A percentile compares a stretch with the other conserved stretches of the same genome.
Conservation (phyloP, 805 yeast species). For the Metschnikowia kunwiensis region DNA sequence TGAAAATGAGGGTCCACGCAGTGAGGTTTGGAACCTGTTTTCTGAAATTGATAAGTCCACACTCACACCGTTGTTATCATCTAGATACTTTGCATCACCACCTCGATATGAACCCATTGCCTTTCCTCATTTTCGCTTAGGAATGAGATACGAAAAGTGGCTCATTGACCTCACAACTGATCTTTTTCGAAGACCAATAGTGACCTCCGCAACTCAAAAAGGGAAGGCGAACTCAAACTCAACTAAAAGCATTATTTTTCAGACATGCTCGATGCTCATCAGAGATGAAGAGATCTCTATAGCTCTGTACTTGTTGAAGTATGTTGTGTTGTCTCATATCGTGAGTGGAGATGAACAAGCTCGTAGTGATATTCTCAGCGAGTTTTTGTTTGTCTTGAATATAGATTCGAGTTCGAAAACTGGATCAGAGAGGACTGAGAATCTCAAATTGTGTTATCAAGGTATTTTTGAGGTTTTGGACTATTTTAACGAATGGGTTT, state of each 20-base stretch:
- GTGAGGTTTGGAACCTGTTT: constrained; percentile 56
- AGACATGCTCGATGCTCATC: constrained; percentile 60
- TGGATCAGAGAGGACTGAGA: constrained; percentile 51
- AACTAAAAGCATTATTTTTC: constrained; percentile 44
- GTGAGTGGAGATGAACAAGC: constrained; percentile 42
- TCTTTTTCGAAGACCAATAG: constrained; percentile 46
- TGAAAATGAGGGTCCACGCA: constrained; percentile 18
- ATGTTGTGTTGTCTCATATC: constrained; percentile 63
- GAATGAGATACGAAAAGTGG: constrained; percentile 68
- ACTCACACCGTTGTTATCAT: constrained; percentile 67
- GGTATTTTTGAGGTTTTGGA: constrained; percentile 77
- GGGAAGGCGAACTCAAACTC: constrained; percentile 10
- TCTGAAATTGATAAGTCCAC: constrained; percentile 68
- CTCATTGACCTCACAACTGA: constrained; percentile 65
- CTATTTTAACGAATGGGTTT: constrained; percentile 77
- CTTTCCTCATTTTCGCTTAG: constrained; percentile 64
- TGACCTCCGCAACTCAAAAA: constrained; percentile 13
- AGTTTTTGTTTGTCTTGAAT: constrained; percentile 55
- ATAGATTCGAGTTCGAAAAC: constrained; percentile 43
- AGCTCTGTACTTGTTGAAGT: constrained; percentile 73
- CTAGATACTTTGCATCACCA: constrained; percentile 66
- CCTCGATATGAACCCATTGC: constrained; percentile 43
- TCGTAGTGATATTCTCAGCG: constrained; percentile 48
- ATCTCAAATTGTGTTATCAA: constrained; percentile 62
- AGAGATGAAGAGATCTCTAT: constrained; percentile 68